Percentiles rank a stretch among this genome's conserved stretches.
phyloP scores from a whole-genome alignment of 2,329 filamentous ascomycete genomes.

The Trichoderma asperellum region DNA sequence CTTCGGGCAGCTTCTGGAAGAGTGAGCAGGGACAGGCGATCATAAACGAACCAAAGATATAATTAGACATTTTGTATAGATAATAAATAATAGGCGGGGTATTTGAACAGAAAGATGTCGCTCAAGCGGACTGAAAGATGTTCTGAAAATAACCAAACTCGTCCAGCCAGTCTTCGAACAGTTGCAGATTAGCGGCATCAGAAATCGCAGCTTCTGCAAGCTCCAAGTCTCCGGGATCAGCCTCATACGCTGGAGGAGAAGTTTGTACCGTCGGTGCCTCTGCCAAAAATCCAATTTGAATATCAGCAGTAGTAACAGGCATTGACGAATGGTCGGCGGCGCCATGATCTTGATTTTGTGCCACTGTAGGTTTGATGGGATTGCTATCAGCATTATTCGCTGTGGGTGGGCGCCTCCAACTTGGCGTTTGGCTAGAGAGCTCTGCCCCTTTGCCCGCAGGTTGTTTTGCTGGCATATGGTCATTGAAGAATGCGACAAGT shows the following conservation, averaged over 20 bases:
- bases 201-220: neutral
- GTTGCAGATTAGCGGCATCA: conserved; percentile 10
- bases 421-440: neutral
- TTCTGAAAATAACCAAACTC: conserved; percentile 27
- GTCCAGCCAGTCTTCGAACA: conserved; percentile 29
- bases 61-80: neutral
- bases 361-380: neutral
- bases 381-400: neutral
- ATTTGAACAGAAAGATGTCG: neutral
- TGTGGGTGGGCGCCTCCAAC: neutral
- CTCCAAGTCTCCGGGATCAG: neutral
- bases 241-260: neutral
- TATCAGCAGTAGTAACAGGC: neutral
- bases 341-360: neutral
- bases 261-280: neutral
- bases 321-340: neutral
- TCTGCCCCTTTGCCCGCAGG: neutral
- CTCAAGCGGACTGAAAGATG: conserved; percentile 27
- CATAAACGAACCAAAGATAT: conserved; percentile 29
- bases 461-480: conserved; percentile 10
- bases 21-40: conserved; percentile 29
- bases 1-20: conserved; percentile 28
- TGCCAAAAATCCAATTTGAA: neutral
- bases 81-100: neutral
- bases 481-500: conserved; percentile 25